Base-by-base conservation (phyloP, 2,329 filamentous ascomycete genomes). In the Fusarium armeniacum region DNA sequence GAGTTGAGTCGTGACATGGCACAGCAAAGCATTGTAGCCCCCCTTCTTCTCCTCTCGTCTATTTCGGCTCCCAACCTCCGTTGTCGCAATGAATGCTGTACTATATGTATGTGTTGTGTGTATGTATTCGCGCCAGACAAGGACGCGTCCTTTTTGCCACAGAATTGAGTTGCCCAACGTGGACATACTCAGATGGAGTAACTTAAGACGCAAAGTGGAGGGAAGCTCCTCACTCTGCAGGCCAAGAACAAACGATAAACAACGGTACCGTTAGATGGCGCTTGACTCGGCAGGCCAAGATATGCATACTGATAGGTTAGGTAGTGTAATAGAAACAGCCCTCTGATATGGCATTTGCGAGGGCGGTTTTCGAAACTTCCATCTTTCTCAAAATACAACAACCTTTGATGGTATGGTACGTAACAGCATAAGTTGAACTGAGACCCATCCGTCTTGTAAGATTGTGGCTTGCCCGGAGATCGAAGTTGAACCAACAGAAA, bases 131-230 rank as follows among this genome's bases (percentile, higher is more conserved):
- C 36, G 46, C 55, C 55, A 22, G 52, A 26, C 30, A 20, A 46
- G 16, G 30, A 51, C 65, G 58, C 41, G 59, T 65, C 50, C 35
- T 55, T 69, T 68, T 68, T 55, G 65, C 65, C 65, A 68, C 65
- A 54, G 30, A 63, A 11, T 20, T 28, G 54, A 55, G 30, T 41
- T 65, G 53, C 62, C 52, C 35, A 50, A 43, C 52, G 18, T 65
- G 62, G 60, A 59, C 45, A 40, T 59, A 41, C 35, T 32, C 45
- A 65, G 40, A 65, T 65, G 40, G 60, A 65, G 60, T 36, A 65
- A 46, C 35, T 38, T 32, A 28, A 28, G 58, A 59, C 40, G 9
- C 40, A 35, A 26, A 61, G 59, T 62, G 59, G 58, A 62, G 57
- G 58, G 30, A 47, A 49, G 15, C 40, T 61, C 58, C 26, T 35